These are phyloP conservation scores for Tulasnella sp. DNA, from an alignment of 768 basidiomycete species.

Conservation along the genomic window DNA sequence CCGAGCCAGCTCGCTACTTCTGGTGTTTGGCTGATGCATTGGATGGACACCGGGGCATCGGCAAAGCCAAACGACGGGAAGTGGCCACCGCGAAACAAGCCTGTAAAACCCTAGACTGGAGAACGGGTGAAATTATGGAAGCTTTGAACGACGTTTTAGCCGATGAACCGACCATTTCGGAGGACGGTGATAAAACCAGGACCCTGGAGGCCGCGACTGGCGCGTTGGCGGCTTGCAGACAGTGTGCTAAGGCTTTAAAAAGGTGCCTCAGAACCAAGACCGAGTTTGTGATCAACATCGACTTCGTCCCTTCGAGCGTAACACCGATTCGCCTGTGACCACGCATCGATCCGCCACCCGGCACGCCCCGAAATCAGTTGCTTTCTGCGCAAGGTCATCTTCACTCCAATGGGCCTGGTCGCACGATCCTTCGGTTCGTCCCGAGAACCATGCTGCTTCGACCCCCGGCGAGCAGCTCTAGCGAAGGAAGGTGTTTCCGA, in stretches of 20 bases:
- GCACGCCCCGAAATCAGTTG: too few species aligned
- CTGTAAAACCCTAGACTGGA: constrained; percentile 77
- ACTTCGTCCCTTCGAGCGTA: constrained; percentile 38
- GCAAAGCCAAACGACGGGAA: constrained; percentile 45
- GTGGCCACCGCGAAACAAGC: constrained; percentile 60
- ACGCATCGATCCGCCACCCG: too few species aligned
- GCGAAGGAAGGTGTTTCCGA: too few species aligned
- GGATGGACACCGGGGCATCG: constrained; percentile 67
- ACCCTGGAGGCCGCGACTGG: constrained; percentile 82
- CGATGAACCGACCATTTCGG: constrained; percentile 44
- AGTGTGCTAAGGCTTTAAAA: constrained; percentile 83
- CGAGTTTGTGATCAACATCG: constrained; percentile 63
- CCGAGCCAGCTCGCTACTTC: constrained; percentile 88
- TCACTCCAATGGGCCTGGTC: too few species aligned
- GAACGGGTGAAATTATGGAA: constrained; percentile 82
- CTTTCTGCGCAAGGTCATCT: too few species aligned
- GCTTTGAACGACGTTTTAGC: constrained; percentile 74
- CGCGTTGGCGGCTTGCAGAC: constrained; percentile 80
- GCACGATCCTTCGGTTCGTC: too few species aligned
- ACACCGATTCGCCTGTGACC: too few species aligned
- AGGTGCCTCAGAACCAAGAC: constrained; percentile 65
- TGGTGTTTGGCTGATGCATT: constrained; percentile 89
- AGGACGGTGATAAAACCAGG: constrained; percentile 76
- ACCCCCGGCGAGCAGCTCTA: too few species aligned
- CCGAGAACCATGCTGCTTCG: too few species aligned